These are phyloP conservation scores for Pseudomicrostroma phylloplanum DNA, from an alignment of 1,284 basidiomycete species.

Conservation along the genomic window DNA sequence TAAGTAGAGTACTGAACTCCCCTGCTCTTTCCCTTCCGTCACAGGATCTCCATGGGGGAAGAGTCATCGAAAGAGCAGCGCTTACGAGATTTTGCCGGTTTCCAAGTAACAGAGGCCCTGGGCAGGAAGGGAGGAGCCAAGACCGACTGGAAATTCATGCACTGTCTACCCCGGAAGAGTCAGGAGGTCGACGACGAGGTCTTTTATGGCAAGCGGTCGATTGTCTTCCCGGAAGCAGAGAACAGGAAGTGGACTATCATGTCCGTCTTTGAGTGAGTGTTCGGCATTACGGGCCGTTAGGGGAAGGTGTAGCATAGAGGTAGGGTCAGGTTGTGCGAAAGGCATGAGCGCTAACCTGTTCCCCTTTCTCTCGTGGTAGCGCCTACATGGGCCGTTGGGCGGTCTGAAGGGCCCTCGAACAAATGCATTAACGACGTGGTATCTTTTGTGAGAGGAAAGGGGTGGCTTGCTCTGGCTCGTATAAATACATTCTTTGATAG, in stretches of 20 bases:
- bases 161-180: slow-evolving; percentile 85
- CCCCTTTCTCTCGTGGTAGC: too few relatives aligned
- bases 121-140: slow-evolving; percentile 66
- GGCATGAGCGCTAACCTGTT: too few relatives aligned
- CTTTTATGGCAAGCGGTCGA: slow-evolving; percentile 44
- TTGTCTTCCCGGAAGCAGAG: slow-evolving; percentile 51
- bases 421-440: too few relatives aligned
- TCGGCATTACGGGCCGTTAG: not conserved
- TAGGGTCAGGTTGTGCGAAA: too few relatives aligned
- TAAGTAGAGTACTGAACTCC: too few relatives aligned
- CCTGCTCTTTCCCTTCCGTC: too few relatives aligned
- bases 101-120: slow-evolving; percentile 77
- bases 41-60: slow-evolving; percentile 86
- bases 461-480: too few relatives aligned
- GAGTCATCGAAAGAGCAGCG: slow-evolving; percentile 88
- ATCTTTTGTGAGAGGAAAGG: too few relatives aligned
- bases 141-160: slow-evolving; percentile 87
- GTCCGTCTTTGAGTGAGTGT: slow-evolving; percentile 35
- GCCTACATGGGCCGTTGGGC: too few relatives aligned
- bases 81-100: slow-evolving; percentile 78
- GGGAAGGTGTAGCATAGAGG: too few relatives aligned
- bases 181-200: slow-evolving; percentile 62
- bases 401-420: too few relatives aligned
- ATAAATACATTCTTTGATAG: too few relatives aligned
- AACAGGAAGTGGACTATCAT: slow-evolving; percentile 51